phyloP scores from a whole-genome alignment of 1,284 basidiomycete genomes.

The Marasmius oreades region DNA sequence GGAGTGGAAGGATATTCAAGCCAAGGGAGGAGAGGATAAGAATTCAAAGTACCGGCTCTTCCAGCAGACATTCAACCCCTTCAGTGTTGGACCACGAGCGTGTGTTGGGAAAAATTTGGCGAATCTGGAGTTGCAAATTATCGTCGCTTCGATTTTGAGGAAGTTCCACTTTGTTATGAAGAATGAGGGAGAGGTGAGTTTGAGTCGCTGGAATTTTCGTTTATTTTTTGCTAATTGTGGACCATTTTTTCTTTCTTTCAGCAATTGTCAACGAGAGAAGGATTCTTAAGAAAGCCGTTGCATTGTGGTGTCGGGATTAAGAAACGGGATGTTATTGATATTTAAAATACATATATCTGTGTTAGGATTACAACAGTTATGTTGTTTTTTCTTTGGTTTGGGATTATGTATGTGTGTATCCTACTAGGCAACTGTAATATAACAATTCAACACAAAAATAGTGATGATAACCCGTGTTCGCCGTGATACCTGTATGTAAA shows the following conservation, averaged over 20 bases:
- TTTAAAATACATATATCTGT: no score
- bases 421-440: no score
- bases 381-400: no score
- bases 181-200: conserved; percentile 7
- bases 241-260: not conserved
- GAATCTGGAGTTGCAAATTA: conserved; percentile 14
- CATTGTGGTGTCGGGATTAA: not conserved
- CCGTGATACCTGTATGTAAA: no score
- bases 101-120: conserved; percentile 16
- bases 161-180: conserved; percentile 15
- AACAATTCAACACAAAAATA: no score
- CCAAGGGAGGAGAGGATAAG: not conserved
- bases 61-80: conserved; percentile 16
- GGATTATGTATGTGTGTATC: no score
- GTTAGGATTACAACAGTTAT: no score
- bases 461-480: no score
- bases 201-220: not conserved
- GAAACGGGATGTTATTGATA: not conserved
- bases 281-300: conserved; percentile 1
- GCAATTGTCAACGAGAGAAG: not conserved
- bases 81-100: conserved; percentile 14
- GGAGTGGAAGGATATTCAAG: conserved; percentile 22
- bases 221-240: not conserved
- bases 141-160: conserved; percentile 12
- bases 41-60: conserved; percentile 11